Conservation (phyloP, 2,329 filamentous ascomycete genomes). For the Trichoderma endophyticum region DNA sequence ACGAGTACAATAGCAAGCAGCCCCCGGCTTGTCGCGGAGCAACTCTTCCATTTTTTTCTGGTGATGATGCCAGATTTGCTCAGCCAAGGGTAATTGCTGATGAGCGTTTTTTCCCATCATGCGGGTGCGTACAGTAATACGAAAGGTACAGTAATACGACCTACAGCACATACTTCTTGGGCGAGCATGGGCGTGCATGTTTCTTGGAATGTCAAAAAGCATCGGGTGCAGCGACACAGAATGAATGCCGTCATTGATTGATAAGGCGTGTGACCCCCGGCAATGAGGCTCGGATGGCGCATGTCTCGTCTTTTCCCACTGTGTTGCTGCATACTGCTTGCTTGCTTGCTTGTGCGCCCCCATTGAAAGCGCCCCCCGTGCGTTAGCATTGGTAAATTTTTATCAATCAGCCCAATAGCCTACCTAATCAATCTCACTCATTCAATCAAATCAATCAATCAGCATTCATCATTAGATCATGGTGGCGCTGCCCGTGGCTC, state of each 20-base stretch:
- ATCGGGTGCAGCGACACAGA: background rate
- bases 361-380: background rate
- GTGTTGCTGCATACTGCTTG: background rate
- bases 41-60: background rate
- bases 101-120: background rate
- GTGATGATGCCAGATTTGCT: background rate
- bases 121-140: background rate
- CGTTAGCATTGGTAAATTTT: background rate
- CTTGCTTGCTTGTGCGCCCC: background rate
- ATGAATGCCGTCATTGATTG: constrained; percentile 10
- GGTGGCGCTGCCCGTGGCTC: constrained; percentile 9
- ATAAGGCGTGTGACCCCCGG: background rate
- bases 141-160: no score
- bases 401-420: constrained; percentile 8
- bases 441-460: background rate
- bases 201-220: background rate
- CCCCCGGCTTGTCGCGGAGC: background rate
- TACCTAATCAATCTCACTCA: background rate
- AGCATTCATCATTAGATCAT: constrained; percentile 12
- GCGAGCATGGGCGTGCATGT: background rate
- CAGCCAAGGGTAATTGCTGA: background rate
- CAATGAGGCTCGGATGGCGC: background rate
- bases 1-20: background rate
- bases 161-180: background rate
- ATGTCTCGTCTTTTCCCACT: background rate